Conservation (phyloP, 768 basidiomycete species). For the Podaxis sp. region DNA sequence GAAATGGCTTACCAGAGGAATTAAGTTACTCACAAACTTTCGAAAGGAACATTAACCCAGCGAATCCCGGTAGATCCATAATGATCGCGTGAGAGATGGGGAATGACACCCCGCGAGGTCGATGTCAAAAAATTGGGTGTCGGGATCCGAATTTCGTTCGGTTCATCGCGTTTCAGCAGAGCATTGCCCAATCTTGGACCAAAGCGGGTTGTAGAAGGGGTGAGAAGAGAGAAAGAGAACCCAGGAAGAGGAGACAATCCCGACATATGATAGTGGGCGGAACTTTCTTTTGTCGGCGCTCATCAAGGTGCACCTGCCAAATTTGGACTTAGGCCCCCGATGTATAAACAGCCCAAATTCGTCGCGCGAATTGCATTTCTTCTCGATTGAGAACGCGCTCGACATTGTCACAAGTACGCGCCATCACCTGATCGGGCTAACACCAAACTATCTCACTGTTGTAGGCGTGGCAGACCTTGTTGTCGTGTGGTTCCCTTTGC, state of each 20-base stretch:
- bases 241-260: background rate
- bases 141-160: conserved; percentile 35
- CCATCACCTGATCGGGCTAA: no score
- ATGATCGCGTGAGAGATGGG: conserved; percentile 73
- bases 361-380: no score
- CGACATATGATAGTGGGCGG: conserved; percentile 5
- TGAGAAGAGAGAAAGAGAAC: conserved; percentile 18
- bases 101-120: conserved; percentile 73
- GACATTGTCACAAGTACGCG: no score
- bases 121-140: conserved; percentile 64
- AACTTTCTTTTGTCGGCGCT: background rate
- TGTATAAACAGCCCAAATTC: no score
- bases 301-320: background rate
- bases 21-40: conserved; percentile 66
- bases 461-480: no score
- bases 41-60: conserved; percentile 75
- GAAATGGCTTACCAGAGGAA: background rate
- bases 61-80: conserved; percentile 47
- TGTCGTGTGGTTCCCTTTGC: no score
- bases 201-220: conserved; percentile 21
- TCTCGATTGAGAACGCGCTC: no score
- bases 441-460: no score
- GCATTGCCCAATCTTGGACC: conserved; percentile 38
- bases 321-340: background rate
- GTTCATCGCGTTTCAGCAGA: conserved; percentile 23